Conservation (phyloP, 768 basidiomycete genomes). For the Thelephora ganbajun region DNA sequence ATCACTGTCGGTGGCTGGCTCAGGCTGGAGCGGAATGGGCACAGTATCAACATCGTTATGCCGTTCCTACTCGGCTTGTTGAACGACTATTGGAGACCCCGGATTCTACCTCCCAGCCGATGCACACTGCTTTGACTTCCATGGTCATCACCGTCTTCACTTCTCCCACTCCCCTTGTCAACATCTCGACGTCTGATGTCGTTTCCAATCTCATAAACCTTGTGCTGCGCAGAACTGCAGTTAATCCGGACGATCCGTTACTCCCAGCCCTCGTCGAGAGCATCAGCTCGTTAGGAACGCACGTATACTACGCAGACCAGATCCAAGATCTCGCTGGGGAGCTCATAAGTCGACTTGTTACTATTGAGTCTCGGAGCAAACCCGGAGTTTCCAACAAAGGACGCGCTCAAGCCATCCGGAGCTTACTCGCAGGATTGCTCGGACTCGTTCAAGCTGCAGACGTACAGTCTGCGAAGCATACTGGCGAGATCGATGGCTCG, state of each 20-base stretch:
- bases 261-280: slow-evolving; percentile 59
- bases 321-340: slow-evolving; percentile 86
- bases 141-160: slow-evolving; percentile 82
- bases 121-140: slow-evolving; percentile 48
- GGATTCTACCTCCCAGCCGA: slow-evolving; percentile 30
- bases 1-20: slow-evolving; percentile 75
- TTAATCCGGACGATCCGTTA: slow-evolving; percentile 48
- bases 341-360: slow-evolving; percentile 57
- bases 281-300: slow-evolving; percentile 74
- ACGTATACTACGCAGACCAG: slow-evolving; percentile 93
- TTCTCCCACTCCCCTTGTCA: slow-evolving; percentile 70
- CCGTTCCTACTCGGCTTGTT: slow-evolving; percentile 73
- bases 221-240: slow-evolving; percentile 53
- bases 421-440: slow-evolving; percentile 51
- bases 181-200: slow-evolving; percentile 83
- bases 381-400: slow-evolving; percentile 25
- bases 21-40: slow-evolving; percentile 74
- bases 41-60: slow-evolving; percentile 88
- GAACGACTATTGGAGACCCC: slow-evolving; percentile 58
- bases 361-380: slow-evolving; percentile 53
- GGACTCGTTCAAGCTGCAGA: slow-evolving; percentile 59
- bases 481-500: slow-evolving; percentile 12
- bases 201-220: slow-evolving; percentile 65
- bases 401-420: slow-evolving; percentile 54
- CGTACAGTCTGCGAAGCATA: slow-evolving; percentile 23